These are phyloP conservation scores for Komagataella pastoris DNA, from an alignment of 805 yeast genomes.

Conservation along the genomic window DNA sequence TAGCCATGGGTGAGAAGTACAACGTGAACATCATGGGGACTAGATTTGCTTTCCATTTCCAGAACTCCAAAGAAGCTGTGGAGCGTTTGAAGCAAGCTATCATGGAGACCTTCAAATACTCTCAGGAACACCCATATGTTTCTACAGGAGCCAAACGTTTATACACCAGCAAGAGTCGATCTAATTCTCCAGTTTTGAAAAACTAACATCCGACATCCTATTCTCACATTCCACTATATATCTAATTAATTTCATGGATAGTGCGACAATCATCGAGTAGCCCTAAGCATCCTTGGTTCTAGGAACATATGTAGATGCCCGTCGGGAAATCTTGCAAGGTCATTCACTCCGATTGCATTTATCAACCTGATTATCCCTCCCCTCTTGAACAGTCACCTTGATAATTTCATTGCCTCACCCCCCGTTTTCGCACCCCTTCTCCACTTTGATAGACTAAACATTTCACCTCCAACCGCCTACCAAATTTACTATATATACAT, in stretches of 20 bases:
- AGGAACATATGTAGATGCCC: background rate
- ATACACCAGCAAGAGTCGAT: conserved; percentile 4
- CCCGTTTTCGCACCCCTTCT: background rate
- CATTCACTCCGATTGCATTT: background rate
- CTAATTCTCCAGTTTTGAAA: background rate
- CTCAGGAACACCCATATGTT: conserved; percentile 38
- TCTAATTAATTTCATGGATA: background rate
- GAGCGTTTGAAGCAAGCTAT: conserved; percentile 45
- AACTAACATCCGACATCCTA: background rate
- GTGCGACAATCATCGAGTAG: background rate
- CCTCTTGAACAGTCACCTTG: background rate
- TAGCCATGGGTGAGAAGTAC: conserved; percentile 38
- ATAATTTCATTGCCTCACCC: background rate
- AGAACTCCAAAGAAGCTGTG: conserved; percentile 38
- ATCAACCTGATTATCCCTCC: background rate
- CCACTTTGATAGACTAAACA: background rate
- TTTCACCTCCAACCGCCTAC: background rate
- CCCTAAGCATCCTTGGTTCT: background rate
- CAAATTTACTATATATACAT: background rate
- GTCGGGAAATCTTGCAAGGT: background rate
- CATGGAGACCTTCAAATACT: conserved; percentile 39
- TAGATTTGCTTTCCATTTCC: conserved; percentile 74
- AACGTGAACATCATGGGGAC: conserved; percentile 57
- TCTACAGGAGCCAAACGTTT: conserved; percentile 27
- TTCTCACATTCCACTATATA: background rate